Evolutionary conservation across 1,284 basidiomycete genomes (phyloP).

Genomic region (Ustilago loliicola): DNA sequence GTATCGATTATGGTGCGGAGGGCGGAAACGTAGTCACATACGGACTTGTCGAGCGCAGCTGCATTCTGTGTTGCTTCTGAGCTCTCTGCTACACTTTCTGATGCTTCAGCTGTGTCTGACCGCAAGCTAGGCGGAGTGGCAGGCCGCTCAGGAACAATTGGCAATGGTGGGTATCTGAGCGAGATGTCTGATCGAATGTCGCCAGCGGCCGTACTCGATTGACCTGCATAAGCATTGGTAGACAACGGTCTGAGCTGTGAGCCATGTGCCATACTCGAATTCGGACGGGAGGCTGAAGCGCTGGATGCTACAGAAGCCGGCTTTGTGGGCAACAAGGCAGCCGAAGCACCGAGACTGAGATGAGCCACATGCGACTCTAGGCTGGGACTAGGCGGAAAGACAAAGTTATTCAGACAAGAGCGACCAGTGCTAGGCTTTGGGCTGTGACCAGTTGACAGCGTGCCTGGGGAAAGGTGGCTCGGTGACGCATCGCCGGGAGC

Average conservation of each 20-base stretch:
- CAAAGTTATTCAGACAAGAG: conserved; percentile 21
- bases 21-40: conserved; percentile 22
- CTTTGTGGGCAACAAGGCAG: conserved; percentile 11
- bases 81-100: neutral
- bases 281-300: neutral
- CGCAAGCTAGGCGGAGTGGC: conserved; percentile 19
- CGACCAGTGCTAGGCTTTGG: conserved; percentile 24
- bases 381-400: conserved; percentile 23
- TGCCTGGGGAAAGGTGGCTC: conserved; percentile 13
- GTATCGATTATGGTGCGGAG: conserved; percentile 21
- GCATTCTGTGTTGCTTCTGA: neutral
- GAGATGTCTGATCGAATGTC: conserved; percentile 28
- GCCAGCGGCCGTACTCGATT: neutral
- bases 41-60: neutral
- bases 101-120: neutral
- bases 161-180: conserved; percentile 42
- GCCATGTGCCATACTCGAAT: neutral
- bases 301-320: neutral
- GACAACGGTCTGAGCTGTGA: conserved; percentile 1
- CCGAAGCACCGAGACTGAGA: conserved; percentile 6
- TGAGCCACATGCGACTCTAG: conserved; percentile 31
- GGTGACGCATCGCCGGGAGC: conserved; percentile 8
- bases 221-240: neutral
- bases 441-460: conserved; percentile 27
- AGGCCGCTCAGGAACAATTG: conserved; percentile 16